These are phyloP conservation scores for Alternaria tenuissima DNA, from an alignment of 2,329 filamentous ascomycete species.

Conservation along the genomic window DNA sequence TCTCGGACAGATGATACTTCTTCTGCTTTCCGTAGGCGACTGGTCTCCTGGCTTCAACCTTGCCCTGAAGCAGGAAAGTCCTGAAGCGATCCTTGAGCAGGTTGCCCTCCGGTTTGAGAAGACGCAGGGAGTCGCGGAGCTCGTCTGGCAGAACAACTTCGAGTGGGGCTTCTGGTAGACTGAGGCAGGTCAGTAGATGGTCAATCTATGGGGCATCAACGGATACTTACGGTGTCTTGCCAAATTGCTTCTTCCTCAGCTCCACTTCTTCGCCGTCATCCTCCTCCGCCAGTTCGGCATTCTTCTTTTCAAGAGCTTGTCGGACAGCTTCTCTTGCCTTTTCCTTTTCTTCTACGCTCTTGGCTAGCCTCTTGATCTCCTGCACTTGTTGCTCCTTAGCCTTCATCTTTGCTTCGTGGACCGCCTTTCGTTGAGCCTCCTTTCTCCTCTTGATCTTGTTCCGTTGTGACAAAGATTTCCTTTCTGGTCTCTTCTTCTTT, in stretches of 20 bases:
- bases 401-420: constrained; percentile 78
- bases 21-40: constrained; percentile 83
- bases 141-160: constrained; percentile 61
- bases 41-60: constrained; percentile 82
- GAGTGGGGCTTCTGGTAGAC: constrained; percentile 72
- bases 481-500: constrained; percentile 77
- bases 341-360: constrained; percentile 69
- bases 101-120: constrained; percentile 89
- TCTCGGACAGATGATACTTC: constrained; percentile 85
- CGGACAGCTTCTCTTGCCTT: constrained; percentile 43
- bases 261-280: constrained; percentile 51
- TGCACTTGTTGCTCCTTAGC: constrained; percentile 75
- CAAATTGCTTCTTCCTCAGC: constrained; percentile 76
- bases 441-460: constrained; percentile 91
- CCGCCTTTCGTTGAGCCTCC: constrained; percentile 79
- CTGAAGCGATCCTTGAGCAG: constrained; percentile 90
- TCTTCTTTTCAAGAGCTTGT: constrained; percentile 37
- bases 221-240: constrained; percentile 62
- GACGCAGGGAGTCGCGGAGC: constrained; percentile 59
- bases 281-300: constrained; percentile 35
- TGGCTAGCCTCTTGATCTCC: constrained; percentile 74
- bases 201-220: not conserved
- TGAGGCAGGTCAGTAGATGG: constrained; percentile 40
- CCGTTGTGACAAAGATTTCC: constrained; percentile 85
- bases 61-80: constrained; percentile 86